Evolutionary conservation across 2,329 filamentous ascomycete species (phyloP).

Genomic region (Nigrograna mackinnonii): DNA sequence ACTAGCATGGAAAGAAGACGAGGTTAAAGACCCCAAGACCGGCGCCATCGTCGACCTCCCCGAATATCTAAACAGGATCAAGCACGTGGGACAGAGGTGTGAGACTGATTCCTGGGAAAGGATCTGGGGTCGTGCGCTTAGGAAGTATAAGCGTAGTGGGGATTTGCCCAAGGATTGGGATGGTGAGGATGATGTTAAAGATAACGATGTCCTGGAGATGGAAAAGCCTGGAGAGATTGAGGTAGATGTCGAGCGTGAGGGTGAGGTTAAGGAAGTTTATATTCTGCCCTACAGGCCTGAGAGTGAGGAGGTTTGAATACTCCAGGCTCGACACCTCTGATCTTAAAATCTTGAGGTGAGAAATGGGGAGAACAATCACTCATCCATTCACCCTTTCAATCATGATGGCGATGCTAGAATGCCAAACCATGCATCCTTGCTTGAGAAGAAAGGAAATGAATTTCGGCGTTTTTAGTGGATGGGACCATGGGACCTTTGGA

Average conservation of each 20-base stretch:
- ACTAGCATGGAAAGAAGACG: conserved; percentile 7
- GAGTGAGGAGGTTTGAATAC: too few species aligned
- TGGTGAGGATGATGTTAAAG: neutral
- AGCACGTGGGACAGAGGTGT: conserved; percentile 7
- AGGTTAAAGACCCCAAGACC: conserved; percentile 9
- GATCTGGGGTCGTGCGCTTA: conserved; percentile 6
- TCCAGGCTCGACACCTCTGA: too few species aligned
- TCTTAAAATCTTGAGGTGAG: too few species aligned
- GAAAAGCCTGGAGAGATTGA: neutral
- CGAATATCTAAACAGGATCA: conserved; percentile 10
- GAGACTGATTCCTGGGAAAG: conserved; percentile 10
- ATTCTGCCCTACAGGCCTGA: too few species aligned
- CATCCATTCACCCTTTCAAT: too few species aligned
- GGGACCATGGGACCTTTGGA: too few species aligned
- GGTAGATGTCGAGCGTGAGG: neutral
- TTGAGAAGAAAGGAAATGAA: too few species aligned
- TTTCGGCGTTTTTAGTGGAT: too few species aligned
- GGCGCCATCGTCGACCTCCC: conserved; percentile 4
- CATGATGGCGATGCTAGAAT: too few species aligned
- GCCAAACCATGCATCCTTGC: too few species aligned
- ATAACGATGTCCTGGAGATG: neutral
- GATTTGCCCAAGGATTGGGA: conserved; percentile 9
- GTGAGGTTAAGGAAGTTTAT: neutral
- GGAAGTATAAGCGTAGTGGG: conserved; percentile 9
- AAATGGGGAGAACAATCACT: too few species aligned